These are phyloP conservation scores for Candida golubevii DNA, from an alignment of 805 yeast species.

Conservation along the genomic window DNA sequence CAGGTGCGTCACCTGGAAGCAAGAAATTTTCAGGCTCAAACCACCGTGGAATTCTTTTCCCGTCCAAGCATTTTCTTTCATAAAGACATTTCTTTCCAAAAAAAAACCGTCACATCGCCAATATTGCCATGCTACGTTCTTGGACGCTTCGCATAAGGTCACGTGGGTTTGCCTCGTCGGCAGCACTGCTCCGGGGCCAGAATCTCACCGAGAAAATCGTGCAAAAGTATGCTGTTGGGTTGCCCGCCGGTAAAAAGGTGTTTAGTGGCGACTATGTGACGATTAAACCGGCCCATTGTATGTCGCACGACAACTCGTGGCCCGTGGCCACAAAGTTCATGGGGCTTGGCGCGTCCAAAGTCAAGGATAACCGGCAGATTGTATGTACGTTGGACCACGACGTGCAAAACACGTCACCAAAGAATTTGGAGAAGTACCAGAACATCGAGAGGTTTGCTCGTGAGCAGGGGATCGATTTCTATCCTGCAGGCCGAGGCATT, in stretches of 20 bases:
- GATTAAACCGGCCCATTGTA: constrained; percentile 92
- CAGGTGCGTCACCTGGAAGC: constrained; percentile 2
- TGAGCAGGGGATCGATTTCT: constrained; percentile 90
- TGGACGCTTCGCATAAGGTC: constrained; percentile 5
- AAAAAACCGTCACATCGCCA: no score
- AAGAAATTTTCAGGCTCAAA: no score
- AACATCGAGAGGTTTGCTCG: constrained; percentile 89
- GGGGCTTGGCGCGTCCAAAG: constrained; percentile 86
- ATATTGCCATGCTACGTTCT: constrained; percentile 11
- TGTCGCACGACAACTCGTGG: constrained; percentile 99
- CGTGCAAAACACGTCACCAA: constrained; percentile 88
- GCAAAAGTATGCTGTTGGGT: constrained; percentile 85
- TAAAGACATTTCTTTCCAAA: neutral
- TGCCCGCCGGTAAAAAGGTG: constrained; percentile 71
- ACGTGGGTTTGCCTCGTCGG: constrained; percentile 17
- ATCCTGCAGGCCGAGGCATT: constrained; percentile 98
- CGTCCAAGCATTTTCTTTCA: neutral
- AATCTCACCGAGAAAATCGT: constrained; percentile 94
- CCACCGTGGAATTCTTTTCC: no score
- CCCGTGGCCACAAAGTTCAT: constrained; percentile 96
- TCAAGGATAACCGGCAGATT: constrained; percentile 83
- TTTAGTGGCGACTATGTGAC: constrained; percentile 92
- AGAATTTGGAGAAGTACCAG: constrained; percentile 79
- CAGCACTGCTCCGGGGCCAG: constrained; percentile 46
- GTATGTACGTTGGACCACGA: constrained; percentile 98